These are phyloP conservation scores for Sarocladiaceae sp. DNA, from an alignment of 2,329 filamentous ascomycete genomes.

Conservation along the genomic window DNA sequence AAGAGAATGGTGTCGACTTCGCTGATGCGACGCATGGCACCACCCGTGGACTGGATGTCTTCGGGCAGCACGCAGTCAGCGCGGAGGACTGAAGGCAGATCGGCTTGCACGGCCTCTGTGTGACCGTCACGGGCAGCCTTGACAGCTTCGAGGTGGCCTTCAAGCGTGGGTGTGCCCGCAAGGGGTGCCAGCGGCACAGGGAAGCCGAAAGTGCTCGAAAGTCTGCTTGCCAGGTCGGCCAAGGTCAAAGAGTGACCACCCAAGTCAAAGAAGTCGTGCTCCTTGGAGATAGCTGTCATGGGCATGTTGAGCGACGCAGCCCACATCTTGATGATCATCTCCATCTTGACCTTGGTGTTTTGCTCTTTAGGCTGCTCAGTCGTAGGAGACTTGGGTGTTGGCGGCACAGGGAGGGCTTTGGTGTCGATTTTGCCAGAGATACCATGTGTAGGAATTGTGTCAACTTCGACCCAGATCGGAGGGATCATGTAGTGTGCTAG, in stretches of 20 bases:
- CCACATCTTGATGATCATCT: conserved; percentile 67
- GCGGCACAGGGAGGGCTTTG: conserved; percentile 62
- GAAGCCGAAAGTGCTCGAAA: conserved; percentile 66
- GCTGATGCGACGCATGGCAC: conserved; percentile 51
- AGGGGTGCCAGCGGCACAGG: conserved; percentile 65
- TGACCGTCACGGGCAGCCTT: conserved; percentile 64
- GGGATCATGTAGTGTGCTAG: conserved; percentile 83
- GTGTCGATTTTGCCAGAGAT: conserved; percentile 76
- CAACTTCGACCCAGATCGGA: conserved; percentile 67
- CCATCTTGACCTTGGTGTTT: conserved; percentile 58
- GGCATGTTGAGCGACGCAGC: conserved; percentile 63
- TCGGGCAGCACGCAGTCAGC: conserved; percentile 61
- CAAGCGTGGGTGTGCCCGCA: conserved; percentile 63
- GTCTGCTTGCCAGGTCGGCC: conserved; percentile 66
- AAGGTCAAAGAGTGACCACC: conserved; percentile 73
- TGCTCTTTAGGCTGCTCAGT: conserved; percentile 37
- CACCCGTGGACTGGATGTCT: conserved; percentile 55
- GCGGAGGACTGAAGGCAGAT: conserved; percentile 62
- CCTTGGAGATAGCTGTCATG: conserved; percentile 53
- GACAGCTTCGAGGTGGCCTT: conserved; percentile 67
- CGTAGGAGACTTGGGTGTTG: conserved; percentile 39
- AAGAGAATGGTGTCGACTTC: conserved; percentile 64
- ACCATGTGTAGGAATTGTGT: conserved; percentile 65
- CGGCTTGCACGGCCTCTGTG: conserved; percentile 67
- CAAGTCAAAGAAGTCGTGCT: conserved; percentile 75